Conservation (phyloP, 352 stramenopile species). For the Globisporangium parvum region DNA sequence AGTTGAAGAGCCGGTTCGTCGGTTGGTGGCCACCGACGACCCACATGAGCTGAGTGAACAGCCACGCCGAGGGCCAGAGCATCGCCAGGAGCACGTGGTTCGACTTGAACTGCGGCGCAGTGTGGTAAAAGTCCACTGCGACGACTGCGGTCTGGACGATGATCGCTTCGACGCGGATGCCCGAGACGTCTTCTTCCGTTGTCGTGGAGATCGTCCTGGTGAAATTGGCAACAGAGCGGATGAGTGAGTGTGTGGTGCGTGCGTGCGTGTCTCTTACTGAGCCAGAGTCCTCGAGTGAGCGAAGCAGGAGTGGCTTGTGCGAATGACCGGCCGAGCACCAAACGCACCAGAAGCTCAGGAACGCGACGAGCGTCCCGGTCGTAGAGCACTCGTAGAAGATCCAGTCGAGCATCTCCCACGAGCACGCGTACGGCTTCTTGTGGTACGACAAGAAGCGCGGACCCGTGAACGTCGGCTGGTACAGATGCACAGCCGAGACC, state of each 20-base stretch:
- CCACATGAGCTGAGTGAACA: slow-evolving; percentile 54
- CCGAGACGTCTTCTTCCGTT: slow-evolving; percentile 21
- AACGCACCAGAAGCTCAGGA: slow-evolving; percentile 51
- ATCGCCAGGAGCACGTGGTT: slow-evolving; percentile 57
- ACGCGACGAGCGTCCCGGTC: slow-evolving; percentile 32
- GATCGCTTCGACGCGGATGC: slow-evolving; percentile 26
- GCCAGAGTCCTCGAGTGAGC: no score
- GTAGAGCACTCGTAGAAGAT: slow-evolving; percentile 58
- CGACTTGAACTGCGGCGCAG: slow-evolving; percentile 46
- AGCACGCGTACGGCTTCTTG: slow-evolving; percentile 38
- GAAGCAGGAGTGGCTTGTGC: neutral
- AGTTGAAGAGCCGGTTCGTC: slow-evolving; percentile 50
- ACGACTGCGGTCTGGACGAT: slow-evolving; percentile 45
- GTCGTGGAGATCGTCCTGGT: slow-evolving; percentile 31
- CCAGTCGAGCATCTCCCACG: slow-evolving; percentile 65
- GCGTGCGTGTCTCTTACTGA: neutral
- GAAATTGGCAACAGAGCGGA: slow-evolving; percentile 5
- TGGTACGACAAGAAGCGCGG: slow-evolving; percentile 53
- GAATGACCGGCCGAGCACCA: neutral
- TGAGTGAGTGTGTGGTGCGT: no score
- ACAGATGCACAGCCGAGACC: slow-evolving; percentile 47
- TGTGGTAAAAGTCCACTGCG: slow-evolving; percentile 53
- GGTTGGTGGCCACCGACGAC: slow-evolving; percentile 49
- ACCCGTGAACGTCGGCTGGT: slow-evolving; percentile 48
- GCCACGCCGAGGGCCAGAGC: slow-evolving; percentile 46